Base-by-base conservation (phyloP, 2,329 filamentous ascomycete species). In the Sphaerulina vaccinii region DNA sequence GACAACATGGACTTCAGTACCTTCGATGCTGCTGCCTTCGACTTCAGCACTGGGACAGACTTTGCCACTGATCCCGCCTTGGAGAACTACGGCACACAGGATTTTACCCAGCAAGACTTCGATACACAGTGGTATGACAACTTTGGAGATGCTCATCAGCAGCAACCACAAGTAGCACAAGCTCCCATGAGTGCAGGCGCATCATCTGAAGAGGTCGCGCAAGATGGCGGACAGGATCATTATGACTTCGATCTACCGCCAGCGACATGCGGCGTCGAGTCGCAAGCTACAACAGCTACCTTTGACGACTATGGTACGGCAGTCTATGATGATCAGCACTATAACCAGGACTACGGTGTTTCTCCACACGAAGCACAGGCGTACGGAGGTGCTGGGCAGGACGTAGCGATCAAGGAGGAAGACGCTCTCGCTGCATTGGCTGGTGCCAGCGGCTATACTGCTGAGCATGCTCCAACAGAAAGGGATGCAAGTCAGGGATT, bases 11-110 rank as follows among this genome's bases (percentile, higher is more conserved):
- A 63, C 51, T 51, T 61, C 35, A 58, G 52, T 43, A 55, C 46
- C 33, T 62, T 67, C 43, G 64, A 68, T 52, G 63, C 57, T 21
- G 59, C 64, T 1, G 58, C 62, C 2, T 66, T 68, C 53, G 58
- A 65, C 45, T 65, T 68, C 36, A 59, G 60, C 38, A 49, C 52
- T 9, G 38, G 37, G 37, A 16, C 51, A 3, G 55, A 58, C 21
- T 62, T 62, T 18, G 51, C 44, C 5, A 48, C 61, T 8, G 62
- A 65, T 49, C 58, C 62, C 9, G 53, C 56, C 18, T 33, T 63
- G 15, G 59, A 62, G n/a, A 53, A 58, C 16, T 63, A 49, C 11
- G 22, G 33, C 6, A 27, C 40, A n/a, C 35, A 44, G 15, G 19
- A 46, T 13, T 49, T 39, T 24, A 36, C 22, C 18, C 51, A 49